Percentiles rank a stretch among this genome's conserved stretches.
These are phyloP conservation scores for Neostapfia colusana DNA, from an alignment of 176 grass and related monocot species.

Conservation along the genomic window DNA sequence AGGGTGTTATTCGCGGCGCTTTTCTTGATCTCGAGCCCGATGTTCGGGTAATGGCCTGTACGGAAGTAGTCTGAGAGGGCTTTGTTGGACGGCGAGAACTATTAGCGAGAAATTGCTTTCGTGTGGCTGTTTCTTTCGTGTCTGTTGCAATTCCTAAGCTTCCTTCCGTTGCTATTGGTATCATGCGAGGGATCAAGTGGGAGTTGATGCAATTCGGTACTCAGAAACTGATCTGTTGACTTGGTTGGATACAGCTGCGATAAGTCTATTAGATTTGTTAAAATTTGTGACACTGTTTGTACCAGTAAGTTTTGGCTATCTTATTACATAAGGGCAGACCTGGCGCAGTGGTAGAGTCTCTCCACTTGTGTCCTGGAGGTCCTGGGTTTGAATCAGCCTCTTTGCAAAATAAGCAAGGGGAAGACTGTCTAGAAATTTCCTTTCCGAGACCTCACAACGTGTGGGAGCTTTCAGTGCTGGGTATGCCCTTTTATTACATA, in stretches of 20 bases:
- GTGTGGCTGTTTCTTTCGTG: neutral
- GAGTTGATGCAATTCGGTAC: slow-evolving; percentile 13
- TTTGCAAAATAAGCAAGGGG: too few relatives aligned
- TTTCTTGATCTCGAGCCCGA: slow-evolving; percentile 29
- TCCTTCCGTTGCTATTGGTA: slow-evolving; percentile 1
- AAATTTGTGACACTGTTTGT: slow-evolving; percentile 1
- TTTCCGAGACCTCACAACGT: too few relatives aligned
- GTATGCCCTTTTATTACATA: neutral
- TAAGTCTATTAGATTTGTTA: neutral
- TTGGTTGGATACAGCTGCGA: neutral
- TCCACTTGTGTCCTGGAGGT: too few relatives aligned
- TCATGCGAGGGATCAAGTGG: neutral
- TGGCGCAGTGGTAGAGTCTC: too few relatives aligned
- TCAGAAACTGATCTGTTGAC: slow-evolving; percentile 24
- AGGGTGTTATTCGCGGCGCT: neutral
- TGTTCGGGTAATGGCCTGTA: neutral
- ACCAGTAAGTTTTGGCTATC: slow-evolving; percentile 21
- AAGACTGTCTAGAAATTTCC: too few relatives aligned
- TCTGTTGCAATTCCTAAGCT: neutral
- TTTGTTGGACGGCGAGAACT: neutral
- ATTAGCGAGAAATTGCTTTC: neutral
- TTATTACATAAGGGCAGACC: neutral
- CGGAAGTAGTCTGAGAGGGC: neutral
- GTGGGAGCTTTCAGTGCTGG: too few relatives aligned
- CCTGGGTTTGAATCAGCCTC: too few relatives aligned